A percentile compares a stretch with the other conserved stretches of the same genome.
Evolutionary conservation across 2,329 filamentous ascomycete species (phyloP).

Genomic region (Cercospora nicotianae): DNA sequence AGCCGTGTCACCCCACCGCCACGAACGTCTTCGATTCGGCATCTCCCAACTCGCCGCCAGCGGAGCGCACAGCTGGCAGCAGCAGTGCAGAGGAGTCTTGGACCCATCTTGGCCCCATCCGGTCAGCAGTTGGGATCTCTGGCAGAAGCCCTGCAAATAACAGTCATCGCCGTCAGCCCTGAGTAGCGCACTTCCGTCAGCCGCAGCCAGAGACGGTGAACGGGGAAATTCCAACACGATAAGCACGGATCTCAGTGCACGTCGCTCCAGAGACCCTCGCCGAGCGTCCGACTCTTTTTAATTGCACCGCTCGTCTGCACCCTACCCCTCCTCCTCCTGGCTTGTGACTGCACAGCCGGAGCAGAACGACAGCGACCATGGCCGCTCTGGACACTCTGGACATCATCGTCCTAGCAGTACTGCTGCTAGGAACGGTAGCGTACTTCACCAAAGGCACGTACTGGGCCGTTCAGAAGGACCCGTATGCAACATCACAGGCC

Average conservation of each 20-base stretch:
- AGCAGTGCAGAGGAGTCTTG: not conserved
- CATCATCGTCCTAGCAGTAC: slow-evolving; percentile 80
- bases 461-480: slow-evolving; percentile 86
- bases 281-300: slow-evolving; percentile 3
- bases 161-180: slow-evolving; percentile 7
- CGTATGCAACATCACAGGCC: slow-evolving; percentile 75
- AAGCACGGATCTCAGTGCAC: slow-evolving; percentile 7
- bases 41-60: not conserved
- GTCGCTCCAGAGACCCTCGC: not conserved
- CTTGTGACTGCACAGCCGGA: slow-evolving; percentile 1
- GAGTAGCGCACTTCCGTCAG: slow-evolving; percentile 8
- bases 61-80: not conserved
- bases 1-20: slow-evolving; percentile 9
- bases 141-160: not conserved
- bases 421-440: slow-evolving; percentile 83
- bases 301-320: slow-evolving; percentile 11
- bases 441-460: slow-evolving; percentile 98
- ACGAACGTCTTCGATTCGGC: slow-evolving; percentile 3
- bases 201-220: slow-evolving; percentile 6
- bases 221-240: not conserved
- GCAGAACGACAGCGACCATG: slow-evolving; percentile 57
- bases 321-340: not conserved
- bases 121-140: not conserved
- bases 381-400: slow-evolving; percentile 95
- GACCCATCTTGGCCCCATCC: not conserved